These are phyloP conservation scores for Anthracocystis setariae DNA, from an alignment of 1,284 basidiomycete species.

Conservation along the genomic window DNA sequence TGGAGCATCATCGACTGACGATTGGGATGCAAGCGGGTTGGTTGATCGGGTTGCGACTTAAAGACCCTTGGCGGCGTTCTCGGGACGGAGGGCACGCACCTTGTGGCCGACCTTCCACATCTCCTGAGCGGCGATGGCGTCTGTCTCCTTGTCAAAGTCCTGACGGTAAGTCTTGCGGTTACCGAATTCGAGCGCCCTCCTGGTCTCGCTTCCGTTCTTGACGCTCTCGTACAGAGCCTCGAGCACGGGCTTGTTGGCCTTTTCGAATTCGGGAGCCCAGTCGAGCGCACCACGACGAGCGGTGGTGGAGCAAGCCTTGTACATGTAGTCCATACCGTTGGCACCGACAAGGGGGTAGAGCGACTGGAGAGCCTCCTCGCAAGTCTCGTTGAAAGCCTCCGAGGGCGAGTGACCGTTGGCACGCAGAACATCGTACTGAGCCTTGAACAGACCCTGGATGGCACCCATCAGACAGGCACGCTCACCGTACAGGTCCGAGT, in stretches of 20 bases:
- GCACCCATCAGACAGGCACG: slow-evolving; percentile 99
- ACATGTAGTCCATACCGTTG: slow-evolving; percentile 99
- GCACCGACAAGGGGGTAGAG: slow-evolving; percentile 96
- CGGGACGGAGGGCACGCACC: slow-evolving; percentile 64
- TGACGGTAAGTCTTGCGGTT: slow-evolving; percentile 89
- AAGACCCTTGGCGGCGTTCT: slow-evolving; percentile 53
- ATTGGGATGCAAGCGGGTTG: no score
- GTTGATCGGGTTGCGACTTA: slow-evolving; percentile 7
- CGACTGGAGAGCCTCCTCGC: slow-evolving; percentile 96
- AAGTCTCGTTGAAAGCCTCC: slow-evolving; percentile 99
- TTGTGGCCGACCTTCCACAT: slow-evolving; percentile 75
- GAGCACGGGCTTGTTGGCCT: slow-evolving; percentile 91
- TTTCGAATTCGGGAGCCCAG: slow-evolving; percentile 98
- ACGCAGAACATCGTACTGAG: slow-evolving; percentile 98
- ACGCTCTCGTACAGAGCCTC: slow-evolving; percentile 95
- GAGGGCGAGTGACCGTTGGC: slow-evolving; percentile 97
- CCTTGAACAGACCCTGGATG: slow-evolving; percentile 98
- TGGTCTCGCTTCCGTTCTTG: slow-evolving; percentile 92
- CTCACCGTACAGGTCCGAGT: slow-evolving; percentile 99
- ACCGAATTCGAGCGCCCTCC: slow-evolving; percentile 96
- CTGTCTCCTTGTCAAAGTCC: slow-evolving; percentile 91
- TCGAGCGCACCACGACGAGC: slow-evolving; percentile 97
- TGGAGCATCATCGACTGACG: no score
- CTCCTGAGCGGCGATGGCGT: slow-evolving; percentile 94
- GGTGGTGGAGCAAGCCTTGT: slow-evolving; percentile 91